phyloP scores from a whole-genome alignment of 2,329 filamentous ascomycete genomes.

The Cercospora sp. region DNA sequence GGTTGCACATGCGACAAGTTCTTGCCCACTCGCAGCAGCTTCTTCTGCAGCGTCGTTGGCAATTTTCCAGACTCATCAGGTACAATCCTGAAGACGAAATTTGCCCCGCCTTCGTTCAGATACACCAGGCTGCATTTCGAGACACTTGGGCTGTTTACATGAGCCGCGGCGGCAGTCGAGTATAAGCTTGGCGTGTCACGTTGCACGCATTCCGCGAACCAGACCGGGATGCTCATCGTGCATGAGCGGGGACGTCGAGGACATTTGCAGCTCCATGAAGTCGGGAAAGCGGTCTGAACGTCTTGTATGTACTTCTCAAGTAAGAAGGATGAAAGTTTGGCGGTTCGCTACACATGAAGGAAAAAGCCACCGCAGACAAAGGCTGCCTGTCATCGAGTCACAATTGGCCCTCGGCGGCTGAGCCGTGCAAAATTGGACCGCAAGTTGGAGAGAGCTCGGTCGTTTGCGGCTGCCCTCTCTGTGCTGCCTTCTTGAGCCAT shows the following conservation, averaged over 20 bases:
- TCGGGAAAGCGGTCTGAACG: background rate
- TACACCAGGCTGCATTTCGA: slow-evolving; percentile 32
- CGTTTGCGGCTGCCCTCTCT: background rate
- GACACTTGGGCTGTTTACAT: background rate
- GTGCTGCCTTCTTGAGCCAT: background rate
- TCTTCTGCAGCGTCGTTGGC: slow-evolving; percentile 25
- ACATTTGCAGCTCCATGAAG: slow-evolving; percentile 8
- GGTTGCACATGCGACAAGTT: slow-evolving; percentile 34
- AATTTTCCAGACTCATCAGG: slow-evolving; percentile 18
- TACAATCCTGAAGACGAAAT: slow-evolving; percentile 38
- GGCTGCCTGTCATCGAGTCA: background rate
- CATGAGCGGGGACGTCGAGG: background rate
- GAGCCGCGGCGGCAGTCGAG: slow-evolving; percentile 13
- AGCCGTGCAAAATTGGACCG: background rate
- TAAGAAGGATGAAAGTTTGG: slow-evolving; percentile 5
- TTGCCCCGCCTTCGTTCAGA: slow-evolving; percentile 42
- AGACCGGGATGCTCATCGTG: slow-evolving; percentile 25
- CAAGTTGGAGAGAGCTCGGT: background rate
- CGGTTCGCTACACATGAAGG: background rate
- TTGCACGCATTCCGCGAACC: slow-evolving; percentile 19
- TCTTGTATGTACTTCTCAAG: background rate
- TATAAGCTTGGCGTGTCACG: slow-evolving; percentile 20
- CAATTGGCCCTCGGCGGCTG: background rate
- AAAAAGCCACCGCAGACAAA: background rate
- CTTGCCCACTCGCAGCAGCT: slow-evolving; percentile 39